These are phyloP conservation scores for Byssoonygena ceratinophila DNA, from an alignment of 2,329 filamentous ascomycete species.

Conservation along the genomic window DNA sequence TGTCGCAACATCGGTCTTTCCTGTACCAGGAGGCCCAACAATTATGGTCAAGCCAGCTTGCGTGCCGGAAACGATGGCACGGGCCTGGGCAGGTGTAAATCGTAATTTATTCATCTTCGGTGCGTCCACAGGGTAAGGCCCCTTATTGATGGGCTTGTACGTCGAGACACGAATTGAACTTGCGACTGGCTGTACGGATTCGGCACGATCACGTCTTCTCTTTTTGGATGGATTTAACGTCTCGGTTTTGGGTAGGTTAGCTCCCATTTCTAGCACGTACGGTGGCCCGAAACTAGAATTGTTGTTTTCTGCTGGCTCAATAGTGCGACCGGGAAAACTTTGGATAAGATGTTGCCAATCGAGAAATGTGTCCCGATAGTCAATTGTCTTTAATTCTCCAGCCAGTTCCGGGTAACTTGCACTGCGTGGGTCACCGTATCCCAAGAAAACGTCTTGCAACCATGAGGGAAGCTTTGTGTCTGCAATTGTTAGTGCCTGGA, in stretches of 20 bases:
- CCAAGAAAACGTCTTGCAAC: slow-evolving; percentile 95
- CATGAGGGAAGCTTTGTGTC: slow-evolving; percentile 79
- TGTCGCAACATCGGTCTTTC: slow-evolving; percentile 97
- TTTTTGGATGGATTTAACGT: slow-evolving; percentile 65
- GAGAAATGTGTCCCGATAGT: slow-evolving; percentile 89
- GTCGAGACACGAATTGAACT: slow-evolving; percentile 73
- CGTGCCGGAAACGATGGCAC: slow-evolving; percentile 85
- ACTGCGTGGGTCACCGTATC: slow-evolving; percentile 45
- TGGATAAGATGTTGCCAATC: slow-evolving; percentile 91
- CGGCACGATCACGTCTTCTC: slow-evolving; percentile 64
- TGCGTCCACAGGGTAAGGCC: slow-evolving; percentile 76
- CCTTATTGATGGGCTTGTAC: slow-evolving; percentile 78
- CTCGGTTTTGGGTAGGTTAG: slow-evolving; percentile 43
- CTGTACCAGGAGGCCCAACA: slow-evolving; percentile 89
- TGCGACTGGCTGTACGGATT: slow-evolving; percentile 52
- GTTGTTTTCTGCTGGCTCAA: slow-evolving; percentile 65
- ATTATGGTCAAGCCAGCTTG: slow-evolving; percentile 91
- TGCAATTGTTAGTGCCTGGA: slow-evolving; percentile 72
- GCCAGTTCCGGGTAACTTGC: slow-evolving; percentile 75
- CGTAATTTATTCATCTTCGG: slow-evolving; percentile 73
- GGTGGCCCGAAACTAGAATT: slow-evolving; percentile 71
- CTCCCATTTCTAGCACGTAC: slow-evolving; percentile 64
- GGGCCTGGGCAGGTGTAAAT: slow-evolving; percentile 82
- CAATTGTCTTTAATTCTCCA: slow-evolving; percentile 65
- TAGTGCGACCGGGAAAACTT: slow-evolving; percentile 73